Evolutionary conservation across 2,329 filamentous ascomycete genomes (phyloP), one percentile per base, ranked within the genome.

Genomic region (Aspergillus tanneri): DNA sequence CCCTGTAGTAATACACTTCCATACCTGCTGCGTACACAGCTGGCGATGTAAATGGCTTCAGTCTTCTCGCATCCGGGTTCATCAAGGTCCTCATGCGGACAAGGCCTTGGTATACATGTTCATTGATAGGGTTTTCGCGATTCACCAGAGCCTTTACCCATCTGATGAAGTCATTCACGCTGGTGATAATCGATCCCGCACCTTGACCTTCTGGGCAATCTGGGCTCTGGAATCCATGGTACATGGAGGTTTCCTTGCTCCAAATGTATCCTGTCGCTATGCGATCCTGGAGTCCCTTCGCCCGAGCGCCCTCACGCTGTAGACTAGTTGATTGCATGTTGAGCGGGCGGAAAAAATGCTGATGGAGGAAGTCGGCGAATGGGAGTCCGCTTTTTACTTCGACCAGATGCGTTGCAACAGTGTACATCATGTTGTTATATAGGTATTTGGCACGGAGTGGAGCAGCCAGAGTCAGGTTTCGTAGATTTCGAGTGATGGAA

Each of bases 401-500:
- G n/a, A 80, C 58, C 1, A 79, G 67, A 52, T 79, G 66, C 4
- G 71, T 72, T 2, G 72, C 67, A 1, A 68, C 68, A 1, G 66
- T 65, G 55, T 70, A 82, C 71, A 80, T 79, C 47, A 73, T 64
- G 57, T 82, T 81, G 58, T 67, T 73, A 57, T 82, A 81, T 49
- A 74, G 67, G 46, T 67, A 79, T 45, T 56, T 65, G 1, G 69
- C 67, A 2, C 80, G 68, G 4, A 77, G 69, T 52, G 78, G 73
- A 5, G 63, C 61, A 0, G 67, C 68, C 52, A 77, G 54, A 2
- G 73, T 69, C 12, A 82, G 60, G 50, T 78, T 57, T 3, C 78
- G 67, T 19, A 81, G 53, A 14, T 71, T 73, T 21, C 74, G 66
- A 7, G 74, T 71, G 0, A 73, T 50, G 1, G 73, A 72, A 27